phyloP scores from a whole-genome alignment of 352 stramenopile species.

The Elongisporangium anandrum region DNA sequence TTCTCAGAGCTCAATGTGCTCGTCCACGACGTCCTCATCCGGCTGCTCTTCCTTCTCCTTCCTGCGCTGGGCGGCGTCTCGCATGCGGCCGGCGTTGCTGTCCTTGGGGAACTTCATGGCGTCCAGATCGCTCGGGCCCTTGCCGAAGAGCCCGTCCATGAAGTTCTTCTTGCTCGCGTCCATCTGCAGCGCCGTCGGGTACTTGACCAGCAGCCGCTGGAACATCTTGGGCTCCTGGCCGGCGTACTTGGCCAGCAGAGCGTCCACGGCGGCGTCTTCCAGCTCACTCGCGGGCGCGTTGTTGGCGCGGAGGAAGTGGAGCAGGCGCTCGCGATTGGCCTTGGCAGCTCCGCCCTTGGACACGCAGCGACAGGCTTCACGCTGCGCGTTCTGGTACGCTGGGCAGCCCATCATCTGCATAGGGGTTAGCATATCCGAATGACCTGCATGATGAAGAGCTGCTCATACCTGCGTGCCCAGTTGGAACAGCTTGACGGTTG shows the following conservation, averaged over 20 bases:
- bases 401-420: constrained; percentile 60
- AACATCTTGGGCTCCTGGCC: constrained; percentile 62
- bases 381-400: constrained; percentile 58
- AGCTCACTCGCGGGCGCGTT: constrained; percentile 34
- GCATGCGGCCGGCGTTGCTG: background rate
- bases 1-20: constrained; percentile 24
- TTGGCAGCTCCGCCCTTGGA: constrained; percentile 12
- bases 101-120: constrained; percentile 11
- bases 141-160: constrained; percentile 49
- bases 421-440: background rate
- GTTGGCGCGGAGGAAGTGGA: constrained; percentile 50
- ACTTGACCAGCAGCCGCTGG: constrained; percentile 48
- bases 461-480: constrained; percentile 42
- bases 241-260: constrained; percentile 62
- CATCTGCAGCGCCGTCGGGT: constrained; percentile 46
- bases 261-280: constrained; percentile 31
- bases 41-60: constrained; percentile 12
- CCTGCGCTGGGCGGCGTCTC: background rate
- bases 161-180: constrained; percentile 45
- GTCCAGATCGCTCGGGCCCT: constrained; percentile 5
- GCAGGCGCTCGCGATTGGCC: constrained; percentile 39
- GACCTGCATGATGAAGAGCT: background rate
- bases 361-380: constrained; percentile 70
- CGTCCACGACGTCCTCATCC: constrained; percentile 23
- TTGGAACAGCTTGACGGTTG: constrained; percentile 59